A percentile compares a stretch with the other conserved stretches of the same genome.
Evolutionary conservation across 1,284 basidiomycete species (phyloP).

Genomic region (Megacollybia platyphylla): DNA sequence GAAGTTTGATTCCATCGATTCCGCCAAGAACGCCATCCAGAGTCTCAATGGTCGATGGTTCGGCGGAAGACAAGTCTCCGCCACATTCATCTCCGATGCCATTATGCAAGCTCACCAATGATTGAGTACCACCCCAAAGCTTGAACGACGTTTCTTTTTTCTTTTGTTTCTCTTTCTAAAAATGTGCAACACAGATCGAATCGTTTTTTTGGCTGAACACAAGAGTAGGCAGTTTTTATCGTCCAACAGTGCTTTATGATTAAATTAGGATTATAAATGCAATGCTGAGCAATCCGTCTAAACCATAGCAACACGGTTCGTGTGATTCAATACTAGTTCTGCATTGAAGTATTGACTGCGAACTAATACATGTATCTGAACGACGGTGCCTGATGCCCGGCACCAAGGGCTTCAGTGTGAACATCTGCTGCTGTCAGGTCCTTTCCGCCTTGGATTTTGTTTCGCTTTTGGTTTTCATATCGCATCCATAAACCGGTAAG

Average conservation of each 20-base stretch:
- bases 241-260: too few relatives aligned
- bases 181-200: neutral
- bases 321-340: constrained; percentile 2
- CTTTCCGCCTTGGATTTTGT: constrained; percentile 25
- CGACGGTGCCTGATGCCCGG: constrained; percentile 25
- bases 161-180: neutral
- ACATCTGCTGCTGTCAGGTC: constrained; percentile 27
- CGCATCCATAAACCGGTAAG: constrained; percentile 27
- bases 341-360: neutral
- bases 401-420: constrained; percentile 27
- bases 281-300: neutral
- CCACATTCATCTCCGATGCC: constrained; percentile 79
- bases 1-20: constrained; percentile 73
- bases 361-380: constrained; percentile 34
- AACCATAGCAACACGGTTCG: neutral
- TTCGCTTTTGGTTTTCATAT: constrained; percentile 25
- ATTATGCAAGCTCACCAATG: constrained; percentile 87
- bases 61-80: constrained; percentile 79
- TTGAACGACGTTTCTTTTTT: neutral
- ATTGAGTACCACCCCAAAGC: neutral
- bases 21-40: constrained; percentile 75
- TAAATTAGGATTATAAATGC: neutral
- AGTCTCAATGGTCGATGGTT: constrained; percentile 95
- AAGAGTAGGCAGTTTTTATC: too few relatives aligned
- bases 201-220: neutral